Percentiles rank a stretch among this genome's conserved stretches.
These are phyloP conservation scores for Tolypocladium capitatum DNA, from an alignment of 2,329 filamentous ascomycete genomes.

Conservation along the genomic window DNA sequence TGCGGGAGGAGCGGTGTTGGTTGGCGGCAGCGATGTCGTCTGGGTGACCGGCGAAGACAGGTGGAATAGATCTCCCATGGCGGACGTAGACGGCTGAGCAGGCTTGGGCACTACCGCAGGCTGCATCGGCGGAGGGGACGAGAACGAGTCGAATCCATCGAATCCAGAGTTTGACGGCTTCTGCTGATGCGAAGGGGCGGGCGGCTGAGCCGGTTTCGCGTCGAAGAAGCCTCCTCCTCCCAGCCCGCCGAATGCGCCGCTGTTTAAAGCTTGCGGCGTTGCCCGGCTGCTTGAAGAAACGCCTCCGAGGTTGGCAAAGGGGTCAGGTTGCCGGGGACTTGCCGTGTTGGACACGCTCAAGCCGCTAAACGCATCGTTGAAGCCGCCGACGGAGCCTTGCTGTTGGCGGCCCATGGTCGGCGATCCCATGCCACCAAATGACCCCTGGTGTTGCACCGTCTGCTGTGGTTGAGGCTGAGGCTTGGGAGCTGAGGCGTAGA, in stretches of 20 bases:
- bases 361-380: constrained; percentile 60
- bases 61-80: constrained; percentile 72
- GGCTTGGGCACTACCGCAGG: constrained; percentile 24
- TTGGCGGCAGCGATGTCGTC: constrained; percentile 28
- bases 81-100: constrained; percentile 35
- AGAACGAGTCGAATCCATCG: constrained; percentile 53
- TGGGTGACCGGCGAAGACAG: constrained; percentile 43
- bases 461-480: constrained; percentile 37
- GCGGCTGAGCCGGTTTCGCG: constrained; percentile 48
- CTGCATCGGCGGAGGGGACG: constrained; percentile 25
- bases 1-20: constrained; percentile 22
- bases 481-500: constrained; percentile 77
- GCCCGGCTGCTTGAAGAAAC: constrained; percentile 19
- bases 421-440: constrained; percentile 56
- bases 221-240: constrained; percentile 80
- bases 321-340: constrained; percentile 33
- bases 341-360: constrained; percentile 30
- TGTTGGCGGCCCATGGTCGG: constrained; percentile 38
- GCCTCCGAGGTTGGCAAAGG: constrained; percentile 49
- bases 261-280: constrained; percentile 20
- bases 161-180: constrained; percentile 46
- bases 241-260: constrained; percentile 34
- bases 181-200: constrained; percentile 34
- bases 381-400: constrained; percentile 40
- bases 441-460: constrained; percentile 44